Evolutionary conservation across 1,284 basidiomycete species (phyloP).

Genomic region (Serendipita sp.): DNA sequence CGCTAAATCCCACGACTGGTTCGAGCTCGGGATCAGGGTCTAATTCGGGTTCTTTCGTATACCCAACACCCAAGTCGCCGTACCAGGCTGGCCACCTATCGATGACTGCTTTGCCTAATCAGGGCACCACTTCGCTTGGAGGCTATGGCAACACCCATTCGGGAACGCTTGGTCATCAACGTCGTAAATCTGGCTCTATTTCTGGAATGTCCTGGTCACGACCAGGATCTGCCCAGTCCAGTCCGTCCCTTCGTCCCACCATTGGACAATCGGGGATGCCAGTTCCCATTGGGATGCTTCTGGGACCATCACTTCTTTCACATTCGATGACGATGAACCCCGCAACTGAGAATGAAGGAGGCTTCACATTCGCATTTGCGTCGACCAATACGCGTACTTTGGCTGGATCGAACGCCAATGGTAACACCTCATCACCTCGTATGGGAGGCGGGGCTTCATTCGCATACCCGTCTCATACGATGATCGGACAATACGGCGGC

Average conservation of each 20-base stretch:
- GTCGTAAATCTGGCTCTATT: background rate
- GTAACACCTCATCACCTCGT: background rate
- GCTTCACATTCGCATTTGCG: background rate
- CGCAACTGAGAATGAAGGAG: background rate
- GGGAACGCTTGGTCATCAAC: background rate
- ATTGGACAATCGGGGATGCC: background rate
- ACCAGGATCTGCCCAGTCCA: slow-evolving; percentile 1
- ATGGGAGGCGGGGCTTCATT: background rate
- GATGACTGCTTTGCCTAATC: background rate
- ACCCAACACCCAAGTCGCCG: background rate
- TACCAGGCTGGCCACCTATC: background rate
- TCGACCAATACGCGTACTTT: background rate
- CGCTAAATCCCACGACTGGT: background rate
- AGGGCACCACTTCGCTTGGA: background rate
- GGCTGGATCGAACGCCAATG: background rate
- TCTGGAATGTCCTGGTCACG: background rate
- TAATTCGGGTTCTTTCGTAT: background rate
- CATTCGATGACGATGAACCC: background rate
- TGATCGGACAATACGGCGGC: background rate
- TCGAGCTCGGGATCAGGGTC: background rate
- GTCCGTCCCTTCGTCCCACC: background rate
- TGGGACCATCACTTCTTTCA: background rate
- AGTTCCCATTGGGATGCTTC: background rate
- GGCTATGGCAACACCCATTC: background rate
- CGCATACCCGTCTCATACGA: background rate